Conservation (phyloP, 768 basidiomycete genomes). For the Russula earlei region DNA sequence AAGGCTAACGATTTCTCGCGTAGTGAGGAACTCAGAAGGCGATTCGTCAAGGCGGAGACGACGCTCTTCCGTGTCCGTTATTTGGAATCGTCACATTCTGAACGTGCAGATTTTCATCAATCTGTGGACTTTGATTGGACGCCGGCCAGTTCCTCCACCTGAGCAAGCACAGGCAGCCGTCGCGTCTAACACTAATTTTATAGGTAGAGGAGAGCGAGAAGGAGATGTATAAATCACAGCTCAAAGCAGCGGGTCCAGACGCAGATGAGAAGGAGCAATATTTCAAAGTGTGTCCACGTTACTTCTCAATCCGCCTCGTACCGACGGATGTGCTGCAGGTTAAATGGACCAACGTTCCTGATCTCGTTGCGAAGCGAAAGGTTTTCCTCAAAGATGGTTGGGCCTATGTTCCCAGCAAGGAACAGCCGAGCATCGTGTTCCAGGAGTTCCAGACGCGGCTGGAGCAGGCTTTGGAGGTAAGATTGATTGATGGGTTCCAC, state of each 20-base stretch:
- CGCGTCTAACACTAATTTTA: neutral
- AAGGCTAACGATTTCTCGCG: neutral
- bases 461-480: slow-evolving; percentile 67
- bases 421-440: slow-evolving; percentile 78
- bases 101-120: slow-evolving; percentile 56
- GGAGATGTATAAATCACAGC: slow-evolving; percentile 33
- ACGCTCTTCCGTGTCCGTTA: slow-evolving; percentile 79
- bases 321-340: slow-evolving; percentile 42
- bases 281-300: slow-evolving; percentile 53
- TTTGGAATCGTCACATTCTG: slow-evolving; percentile 47
- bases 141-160: slow-evolving; percentile 33
- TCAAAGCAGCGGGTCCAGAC: slow-evolving; percentile 38
- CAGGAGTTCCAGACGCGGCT: slow-evolving; percentile 75
- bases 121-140: slow-evolving; percentile 58
- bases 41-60: slow-evolving; percentile 86
- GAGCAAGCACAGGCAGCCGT: neutral
- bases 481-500: neutral
- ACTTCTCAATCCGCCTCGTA: neutral
- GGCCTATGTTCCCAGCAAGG: slow-evolving; percentile 77
- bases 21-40: slow-evolving; percentile 81
- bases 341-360: slow-evolving; percentile 92
- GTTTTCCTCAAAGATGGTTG: slow-evolving; percentile 72
- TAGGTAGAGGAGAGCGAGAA: slow-evolving; percentile 59
- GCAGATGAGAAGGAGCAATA: slow-evolving; percentile 40
- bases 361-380: slow-evolving; percentile 73